Evolutionary conservation across 169 alveolate species (phyloP), one percentile per base, ranked within the genome.

Genomic region (Plasmodium coatneyi): DNA sequence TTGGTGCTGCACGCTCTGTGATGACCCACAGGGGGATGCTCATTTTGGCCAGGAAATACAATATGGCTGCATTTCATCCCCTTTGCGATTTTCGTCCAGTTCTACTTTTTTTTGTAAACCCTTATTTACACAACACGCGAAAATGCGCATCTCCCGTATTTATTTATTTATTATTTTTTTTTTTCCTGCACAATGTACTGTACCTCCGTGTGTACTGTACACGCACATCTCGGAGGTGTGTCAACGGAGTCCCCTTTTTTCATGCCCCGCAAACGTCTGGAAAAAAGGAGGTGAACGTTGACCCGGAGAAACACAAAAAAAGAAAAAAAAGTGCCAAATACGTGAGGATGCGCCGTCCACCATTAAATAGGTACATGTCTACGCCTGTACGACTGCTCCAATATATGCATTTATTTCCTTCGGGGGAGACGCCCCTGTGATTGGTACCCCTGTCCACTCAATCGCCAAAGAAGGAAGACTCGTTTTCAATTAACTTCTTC

Each of bases 391-490:
- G 25, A 49, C 6, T 49, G 9, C 60, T 49, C 14, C 60, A 49
- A 12, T 49, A 49, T 14, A 49, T 49, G 2, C 9, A 14, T 49
- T 49, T 14, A 14, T 49, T 12, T 5, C 3, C 60, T 49, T 49
- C 22, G 60, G 22, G 22, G 22, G 22, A 49, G 22, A 3, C 7
- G 0, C 6, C 60, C 60, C 22, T 49, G 22, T 49, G 60, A 49
- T 22, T 49, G 60, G 60, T 12, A 49, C 60, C 60, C 60, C 76
- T 25, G 5, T 66, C 30, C 41, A 41, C 78, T 84, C 71, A 86
- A 16, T 86, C 87, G 9, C 93, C 93, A 36, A 86, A 86, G 49
- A 86, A 86, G 19, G 93, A 86, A 7, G 93, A 86, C 72, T 86
- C 93, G 32, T 78, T 86, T 34, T 86, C 93, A 54, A 86, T 86